Evolutionary conservation across 1,139 yeast genomes (phyloP), one percentile per base, ranked within the genome.

Genomic region (Candida freyschussii): DNA sequence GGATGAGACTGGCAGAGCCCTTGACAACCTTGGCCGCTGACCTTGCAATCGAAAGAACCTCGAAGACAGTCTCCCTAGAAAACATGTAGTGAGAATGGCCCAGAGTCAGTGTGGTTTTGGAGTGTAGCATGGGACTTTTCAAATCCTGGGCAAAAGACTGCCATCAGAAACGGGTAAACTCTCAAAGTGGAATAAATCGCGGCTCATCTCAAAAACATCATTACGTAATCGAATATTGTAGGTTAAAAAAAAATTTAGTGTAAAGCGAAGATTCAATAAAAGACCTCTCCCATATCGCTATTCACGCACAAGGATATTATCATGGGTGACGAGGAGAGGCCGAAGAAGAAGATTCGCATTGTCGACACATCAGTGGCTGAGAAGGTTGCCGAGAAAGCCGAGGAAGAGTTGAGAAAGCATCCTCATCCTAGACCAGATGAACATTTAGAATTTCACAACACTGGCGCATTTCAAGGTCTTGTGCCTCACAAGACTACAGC

Each of bases 401-500:
- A 75, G 50, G 71, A 55, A 30, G 48, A 55, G 38, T 40, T 53
- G 16, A 56, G 42, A 37, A 41, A 32, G 21, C 62, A 59, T 36
- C 62, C 62, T 5, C 50, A 48, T 26, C 54, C 55, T 6, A 29
- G 34, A 4, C 38, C 39, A 4, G 55, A 43, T 17, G 52, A 50
- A 25, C 55, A 53, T 3, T 33, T 63, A 28, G 50, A 56, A 21
- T 65, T 61, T 41, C 68, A 63, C 41, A 63, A 63, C 41, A 59
- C 56, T 20, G 83, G 82, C 17, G 82, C 75, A 49, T 79, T 82
- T 47, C 55, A 62, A 24, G 66, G 72, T 3, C 51, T 76, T 17
- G 54, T 53, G 18, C 73, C 86, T 41, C 89, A 81, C 52, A 52
- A 75, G 30, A 83, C 97, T 15, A 80, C 93, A 3, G 80, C 91